Evolutionary conservation across 179 eudicot species (phyloP), one percentile per base, ranked within the genome.

Genomic region (Beta lomatogona): DNA sequence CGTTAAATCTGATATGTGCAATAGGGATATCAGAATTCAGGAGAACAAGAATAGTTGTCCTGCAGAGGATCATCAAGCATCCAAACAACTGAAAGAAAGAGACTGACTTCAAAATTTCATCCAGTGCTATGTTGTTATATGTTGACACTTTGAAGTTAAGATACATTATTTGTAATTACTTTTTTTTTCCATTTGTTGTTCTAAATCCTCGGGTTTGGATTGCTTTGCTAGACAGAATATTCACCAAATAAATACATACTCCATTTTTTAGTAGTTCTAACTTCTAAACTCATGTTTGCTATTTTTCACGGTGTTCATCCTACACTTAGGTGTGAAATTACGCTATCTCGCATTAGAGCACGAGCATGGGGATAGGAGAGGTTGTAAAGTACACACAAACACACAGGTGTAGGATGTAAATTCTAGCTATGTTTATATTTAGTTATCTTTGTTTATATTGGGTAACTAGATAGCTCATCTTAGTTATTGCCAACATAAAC

Each of bases 21-120:
- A 97, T 82, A 86, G 97, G 12, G 98, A 97, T 77, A 91, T 95
- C 82, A 89, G 99, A 21, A n/a, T n/a, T n/a, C n/a, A n/a, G n/a
- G n/a, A 87, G 94, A 78, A 98, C 98, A 1, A 94, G 99, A 82
- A 97, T 97, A 75, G 98, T 97, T 55, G 91, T 97, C 69, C 83
- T 97, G 75, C 98, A 95, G 76, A 91, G 99, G 85, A 97, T 97
- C 85, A 97, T 95, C 82, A 97, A 91, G 75, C 93, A 83, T 58
- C 98, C 97, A n/a, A 86, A 86, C 83, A 81, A 85, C 79, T 93
- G 86, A 89, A 79, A 53, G 14, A 48, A 5, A 65, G 16, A 57
- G 9, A 45, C 19, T 50, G 64, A 75, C 74, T 52, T 15, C 18
- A 53, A 59, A n/a, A 73, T 77, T 77, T 80, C 75, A 73, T 77